A percentile compares a stretch with the other conserved stretches of the same genome.
Evolutionary conservation across 2,329 filamentous ascomycete genomes (phyloP).

Genomic region (Hypocrella siamensis): DNA sequence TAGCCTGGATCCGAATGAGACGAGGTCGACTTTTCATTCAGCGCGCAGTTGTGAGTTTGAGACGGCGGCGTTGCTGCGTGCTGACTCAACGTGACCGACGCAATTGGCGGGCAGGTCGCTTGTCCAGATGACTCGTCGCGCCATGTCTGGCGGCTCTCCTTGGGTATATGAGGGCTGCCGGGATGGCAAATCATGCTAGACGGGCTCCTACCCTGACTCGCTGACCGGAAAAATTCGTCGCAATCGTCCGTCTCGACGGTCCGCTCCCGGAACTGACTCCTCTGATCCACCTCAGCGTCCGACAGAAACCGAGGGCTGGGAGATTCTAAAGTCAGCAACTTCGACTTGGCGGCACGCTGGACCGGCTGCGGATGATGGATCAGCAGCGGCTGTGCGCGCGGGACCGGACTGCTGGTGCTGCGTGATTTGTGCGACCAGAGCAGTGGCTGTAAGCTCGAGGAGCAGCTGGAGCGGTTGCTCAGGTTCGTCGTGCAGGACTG

Average conservation of each 20-base stretch:
- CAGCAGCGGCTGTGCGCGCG: slow-evolving; percentile 1
- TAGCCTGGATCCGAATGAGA: too few species aligned
- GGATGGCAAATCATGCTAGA: too few species aligned
- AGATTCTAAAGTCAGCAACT: slow-evolving; percentile 2
- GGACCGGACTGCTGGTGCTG: slow-evolving; percentile 4
- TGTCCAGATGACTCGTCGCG: too few species aligned
- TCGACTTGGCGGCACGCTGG: slow-evolving; percentile 2
- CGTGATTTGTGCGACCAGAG: slow-evolving; percentile 3
- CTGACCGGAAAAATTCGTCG: too few species aligned
- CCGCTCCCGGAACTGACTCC: neutral
- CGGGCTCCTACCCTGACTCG: too few species aligned
- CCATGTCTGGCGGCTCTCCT: too few species aligned
- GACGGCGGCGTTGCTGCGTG: too few species aligned
- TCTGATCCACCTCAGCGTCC: slow-evolving; percentile 2
- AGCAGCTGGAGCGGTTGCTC: slow-evolving; percentile 3
- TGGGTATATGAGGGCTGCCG: too few species aligned
- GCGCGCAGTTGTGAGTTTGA: too few species aligned
- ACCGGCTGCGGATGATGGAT: slow-evolving; percentile 12
- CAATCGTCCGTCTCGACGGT: neutral
- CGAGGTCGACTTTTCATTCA: too few species aligned
- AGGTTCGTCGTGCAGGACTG: slow-evolving; percentile 4
- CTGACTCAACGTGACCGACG: too few species aligned
- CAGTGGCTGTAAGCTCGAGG: slow-evolving; percentile 1
- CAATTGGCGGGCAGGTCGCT: too few species aligned
- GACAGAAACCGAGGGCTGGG: slow-evolving; percentile 1